Evolutionary conservation across 1,284 basidiomycete genomes (phyloP).

Genomic region (Schizophyllum amplum): DNA sequence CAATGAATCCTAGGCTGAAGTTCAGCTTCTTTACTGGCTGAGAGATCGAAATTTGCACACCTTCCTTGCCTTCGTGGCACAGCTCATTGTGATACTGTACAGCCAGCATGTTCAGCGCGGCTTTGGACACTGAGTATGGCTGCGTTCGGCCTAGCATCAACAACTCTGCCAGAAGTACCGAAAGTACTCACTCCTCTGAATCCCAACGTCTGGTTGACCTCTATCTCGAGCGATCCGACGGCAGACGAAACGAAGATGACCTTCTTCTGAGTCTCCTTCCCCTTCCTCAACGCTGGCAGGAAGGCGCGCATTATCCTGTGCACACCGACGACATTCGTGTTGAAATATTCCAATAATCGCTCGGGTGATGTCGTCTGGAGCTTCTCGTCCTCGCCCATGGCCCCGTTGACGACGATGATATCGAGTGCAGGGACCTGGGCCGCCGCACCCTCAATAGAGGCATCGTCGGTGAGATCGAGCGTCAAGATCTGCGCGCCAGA

Average conservation of each 20-base stretch:
- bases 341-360: constrained; percentile 10
- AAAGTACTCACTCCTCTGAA: not conserved
- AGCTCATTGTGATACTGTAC: constrained; percentile 15
- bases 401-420: constrained; percentile 14
- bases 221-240: constrained; percentile 12
- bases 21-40: not conserved
- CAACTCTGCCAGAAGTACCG: no score
- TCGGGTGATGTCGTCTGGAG: constrained; percentile 8
- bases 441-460: constrained; percentile 10
- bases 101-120: constrained; percentile 14
- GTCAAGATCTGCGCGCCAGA: constrained; percentile 5
- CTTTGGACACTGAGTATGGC: constrained; percentile 13
- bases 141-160: not conserved
- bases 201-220: not conserved
- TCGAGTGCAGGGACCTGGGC: constrained; percentile 11
- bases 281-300: constrained; percentile 13
- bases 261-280: constrained; percentile 8
- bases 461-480: constrained; percentile 11
- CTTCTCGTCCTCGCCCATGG: constrained; percentile 12
- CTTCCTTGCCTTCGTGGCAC: constrained; percentile 1
- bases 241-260: constrained; percentile 13
- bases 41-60: constrained; percentile 7
- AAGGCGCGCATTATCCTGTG: constrained; percentile 14
- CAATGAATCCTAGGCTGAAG: constrained; percentile 6
- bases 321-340: constrained; percentile 12